Conservation (phyloP, 78 protist genomes). For the Dictyostelium brefeldianum region DNA sequence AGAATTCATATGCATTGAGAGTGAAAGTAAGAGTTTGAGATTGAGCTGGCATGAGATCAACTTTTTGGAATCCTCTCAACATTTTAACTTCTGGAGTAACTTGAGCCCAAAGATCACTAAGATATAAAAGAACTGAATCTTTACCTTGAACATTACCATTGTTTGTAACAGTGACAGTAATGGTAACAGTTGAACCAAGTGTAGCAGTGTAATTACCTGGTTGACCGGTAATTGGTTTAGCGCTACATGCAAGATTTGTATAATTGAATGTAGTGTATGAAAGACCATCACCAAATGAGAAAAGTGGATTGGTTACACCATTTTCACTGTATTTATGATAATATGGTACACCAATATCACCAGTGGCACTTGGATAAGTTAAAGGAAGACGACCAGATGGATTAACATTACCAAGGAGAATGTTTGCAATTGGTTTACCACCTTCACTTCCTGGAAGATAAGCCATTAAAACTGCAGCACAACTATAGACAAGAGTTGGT, state of each 20-base stretch:
- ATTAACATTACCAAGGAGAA: constrained; percentile 81
- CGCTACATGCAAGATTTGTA: constrained; percentile 2
- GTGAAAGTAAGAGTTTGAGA: constrained; percentile 3
- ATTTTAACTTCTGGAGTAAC: constrained; percentile 86
- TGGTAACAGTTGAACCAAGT: constrained; percentile 12
- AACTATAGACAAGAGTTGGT: constrained; percentile 24
- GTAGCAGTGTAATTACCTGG: constrained; percentile 40
- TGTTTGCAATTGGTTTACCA: constrained; percentile 85
- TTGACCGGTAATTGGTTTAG: neutral
- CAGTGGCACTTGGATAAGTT: constrained; percentile 76
- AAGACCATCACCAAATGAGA: constrained; percentile 86
- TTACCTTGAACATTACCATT: constrained; percentile 68
- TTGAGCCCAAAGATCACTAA: constrained; percentile 63
- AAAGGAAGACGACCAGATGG: constrained; percentile 89
- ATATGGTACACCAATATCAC: constrained; percentile 62
- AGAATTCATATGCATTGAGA: constrained; percentile 34
- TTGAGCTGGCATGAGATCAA: constrained; percentile 48
- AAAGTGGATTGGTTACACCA: constrained; percentile 54
- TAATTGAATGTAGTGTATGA: constrained; percentile 81
- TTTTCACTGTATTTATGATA: constrained; percentile 40
- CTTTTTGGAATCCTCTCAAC: constrained; percentile 56
- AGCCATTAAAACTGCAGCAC: constrained; percentile 78
- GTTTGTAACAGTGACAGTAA: constrained; percentile 46
- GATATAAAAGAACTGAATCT: constrained; percentile 68
- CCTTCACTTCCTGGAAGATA: constrained; percentile 84